phyloP scores from a whole-genome alignment of 352 stramenopile species.

The Phytopythium aichiense region DNA sequence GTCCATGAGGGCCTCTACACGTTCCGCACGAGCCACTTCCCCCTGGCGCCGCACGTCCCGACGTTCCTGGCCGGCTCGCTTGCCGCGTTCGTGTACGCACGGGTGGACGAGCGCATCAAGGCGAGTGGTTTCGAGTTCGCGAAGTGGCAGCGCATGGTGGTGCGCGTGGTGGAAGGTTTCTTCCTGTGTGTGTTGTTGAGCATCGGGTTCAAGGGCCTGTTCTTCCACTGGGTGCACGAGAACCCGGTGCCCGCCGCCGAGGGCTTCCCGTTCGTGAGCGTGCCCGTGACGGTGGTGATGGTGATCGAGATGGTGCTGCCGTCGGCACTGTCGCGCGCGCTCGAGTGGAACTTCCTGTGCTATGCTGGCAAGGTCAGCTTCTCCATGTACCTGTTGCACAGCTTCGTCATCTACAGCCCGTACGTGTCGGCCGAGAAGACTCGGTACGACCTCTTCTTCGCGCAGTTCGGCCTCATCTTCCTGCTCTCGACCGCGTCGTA shows the following conservation, averaged over 20 bases:
- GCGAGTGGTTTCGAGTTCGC: slow-evolving; percentile 11
- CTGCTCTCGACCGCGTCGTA: slow-evolving; percentile 28
- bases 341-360: slow-evolving; percentile 40
- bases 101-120: slow-evolving; percentile 23
- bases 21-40: not conserved
- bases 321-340: slow-evolving; percentile 23
- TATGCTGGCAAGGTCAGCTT: slow-evolving; percentile 44
- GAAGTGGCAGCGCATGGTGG: no score
- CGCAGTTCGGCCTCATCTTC: slow-evolving; percentile 24
- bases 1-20: slow-evolving; percentile 21
- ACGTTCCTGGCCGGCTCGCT: slow-evolving; percentile 41
- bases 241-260: slow-evolving; percentile 9
- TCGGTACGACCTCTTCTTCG: slow-evolving; percentile 31
- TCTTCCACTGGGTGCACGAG: slow-evolving; percentile 41
- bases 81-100: slow-evolving; percentile 29
- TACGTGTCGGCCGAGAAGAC: not conserved
- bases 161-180: no score
- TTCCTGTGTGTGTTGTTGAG: slow-evolving; percentile 1
- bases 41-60: slow-evolving; percentile 16
- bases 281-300: slow-evolving; percentile 23
- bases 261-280: slow-evolving; percentile 20
- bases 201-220: slow-evolving; percentile 18
- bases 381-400: slow-evolving; percentile 11
- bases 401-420: not conserved
- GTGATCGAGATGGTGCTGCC: slow-evolving; percentile 36